A percentile compares a stretch with the other conserved stretches of the same genome.
phyloP scores from a whole-genome alignment of 2,329 filamentous ascomycete genomes.

The Sporothrix variecibatus region DNA sequence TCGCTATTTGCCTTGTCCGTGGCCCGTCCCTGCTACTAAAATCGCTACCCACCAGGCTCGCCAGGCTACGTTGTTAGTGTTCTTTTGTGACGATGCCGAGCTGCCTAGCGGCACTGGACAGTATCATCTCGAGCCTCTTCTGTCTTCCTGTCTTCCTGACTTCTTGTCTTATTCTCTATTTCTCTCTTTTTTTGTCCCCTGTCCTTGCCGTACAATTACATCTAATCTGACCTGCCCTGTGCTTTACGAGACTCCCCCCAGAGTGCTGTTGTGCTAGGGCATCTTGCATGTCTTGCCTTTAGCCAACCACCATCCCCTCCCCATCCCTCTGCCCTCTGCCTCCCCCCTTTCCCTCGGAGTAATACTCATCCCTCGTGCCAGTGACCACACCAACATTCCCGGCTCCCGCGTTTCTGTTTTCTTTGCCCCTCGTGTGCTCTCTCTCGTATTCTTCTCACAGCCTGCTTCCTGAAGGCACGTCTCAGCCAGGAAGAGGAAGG shows the following conservation, averaged over 20 bases:
- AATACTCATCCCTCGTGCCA: conserved; percentile 9
- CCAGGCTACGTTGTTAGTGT: conserved; percentile 1
- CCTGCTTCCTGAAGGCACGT: conserved; percentile 6
- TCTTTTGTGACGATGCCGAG: conserved; percentile 16
- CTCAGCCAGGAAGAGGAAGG: background rate
- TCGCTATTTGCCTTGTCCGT: background rate
- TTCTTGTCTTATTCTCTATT: background rate
- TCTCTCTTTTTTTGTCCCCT: background rate
- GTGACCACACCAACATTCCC: conserved; percentile 15
- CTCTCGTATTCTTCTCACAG: background rate
- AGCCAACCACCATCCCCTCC: conserved; percentile 9
- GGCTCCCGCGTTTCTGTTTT: background rate
- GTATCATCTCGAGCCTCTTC: background rate
- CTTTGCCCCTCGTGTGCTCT: background rate
- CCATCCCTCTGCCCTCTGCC: background rate
- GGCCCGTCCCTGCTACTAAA: background rate
- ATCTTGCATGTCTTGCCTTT: conserved; percentile 21
- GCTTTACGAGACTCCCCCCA: background rate
- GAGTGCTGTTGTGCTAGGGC: conserved; percentile 8
- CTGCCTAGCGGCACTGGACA: conserved; percentile 1
- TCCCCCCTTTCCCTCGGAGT: background rate
- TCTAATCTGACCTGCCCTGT: background rate
- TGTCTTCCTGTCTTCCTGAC: background rate
- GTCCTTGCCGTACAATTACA: background rate
- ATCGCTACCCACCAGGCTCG: conserved; percentile 17